A percentile compares a stretch with the other conserved stretches of the same genome.
phyloP scores from a whole-genome alignment of 352 stramenopile species.

The Phytopythium vexans region DNA sequence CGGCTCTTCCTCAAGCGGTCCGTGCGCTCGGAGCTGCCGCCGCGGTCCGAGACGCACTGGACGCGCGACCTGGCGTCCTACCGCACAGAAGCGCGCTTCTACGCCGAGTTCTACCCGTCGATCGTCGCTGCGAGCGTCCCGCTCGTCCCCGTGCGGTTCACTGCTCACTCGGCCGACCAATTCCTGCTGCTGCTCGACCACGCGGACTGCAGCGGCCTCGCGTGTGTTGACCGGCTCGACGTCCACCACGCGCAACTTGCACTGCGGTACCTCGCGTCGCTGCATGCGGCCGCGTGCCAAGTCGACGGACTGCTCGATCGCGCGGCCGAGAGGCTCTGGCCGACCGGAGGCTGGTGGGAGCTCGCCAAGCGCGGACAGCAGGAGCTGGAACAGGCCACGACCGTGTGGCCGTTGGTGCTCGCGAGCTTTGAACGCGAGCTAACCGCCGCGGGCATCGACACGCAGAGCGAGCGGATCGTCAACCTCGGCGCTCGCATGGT shows the following conservation, averaged over 20 bases:
- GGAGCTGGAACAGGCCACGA: slow-evolving; percentile 29
- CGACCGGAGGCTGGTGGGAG: slow-evolving; percentile 53
- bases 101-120: slow-evolving; percentile 34
- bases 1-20: slow-evolving; percentile 67
- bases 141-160: slow-evolving; percentile 18
- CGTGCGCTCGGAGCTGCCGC: slow-evolving; percentile 45
- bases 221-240: slow-evolving; percentile 34
- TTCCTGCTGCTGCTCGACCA: slow-evolving; percentile 61
- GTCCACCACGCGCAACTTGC: slow-evolving; percentile 30
- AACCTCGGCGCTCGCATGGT: slow-evolving; percentile 46
- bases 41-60: slow-evolving; percentile 42
- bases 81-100: slow-evolving; percentile 53
- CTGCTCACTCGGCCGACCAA: slow-evolving; percentile 23
- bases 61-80: slow-evolving; percentile 59
- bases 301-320: slow-evolving; percentile 14
- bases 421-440: slow-evolving; percentile 22
- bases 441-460: not conserved
- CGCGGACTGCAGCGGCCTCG: slow-evolving; percentile 16
- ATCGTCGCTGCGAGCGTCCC: slow-evolving; percentile 26
- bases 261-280: slow-evolving; percentile 40
- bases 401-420: slow-evolving; percentile 45
- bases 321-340: slow-evolving; percentile 31
- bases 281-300: slow-evolving; percentile 37
- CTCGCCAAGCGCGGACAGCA: slow-evolving; percentile 48
- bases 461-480: slow-evolving; percentile 9